Evolutionary conservation across 768 basidiomycete species (phyloP), one percentile per base, ranked within the genome.

Genomic region (Tulasnella sp.): DNA sequence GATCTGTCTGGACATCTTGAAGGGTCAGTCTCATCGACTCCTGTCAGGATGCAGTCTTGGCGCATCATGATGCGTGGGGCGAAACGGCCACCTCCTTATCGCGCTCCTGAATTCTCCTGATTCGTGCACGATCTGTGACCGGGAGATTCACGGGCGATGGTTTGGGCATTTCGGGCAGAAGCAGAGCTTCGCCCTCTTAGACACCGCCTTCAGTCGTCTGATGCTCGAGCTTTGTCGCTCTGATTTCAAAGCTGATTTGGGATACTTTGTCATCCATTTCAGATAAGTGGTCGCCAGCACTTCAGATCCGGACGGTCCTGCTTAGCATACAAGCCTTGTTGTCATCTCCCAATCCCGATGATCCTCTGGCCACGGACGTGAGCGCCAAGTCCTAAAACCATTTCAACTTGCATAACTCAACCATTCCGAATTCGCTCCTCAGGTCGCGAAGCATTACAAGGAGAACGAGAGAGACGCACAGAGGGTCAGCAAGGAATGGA

Each of bases 271-370:
- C n/a, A n/a, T n/a, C n/a, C n/a, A n/a, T 51, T 24, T 19, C 66
- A 92, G 96, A 99, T 73, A 98, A 98, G 77, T 99, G 96, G 96
- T 96, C 92, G 9, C 96, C 96, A 19, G 96, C 96, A 0, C 78
- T 99, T 17, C 96, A 99, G 71, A 99, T 99, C 73, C 85, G 96
- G 65, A 99, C 96, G 1, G 96, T 99, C 52, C 76, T 99, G 59
- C 80, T 99, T 52, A 97, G 94, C 42, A 80, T 99, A 68, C 96
- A 99, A 72, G 96, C 96, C n/a, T 76, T 99, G 48, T 77, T 99
- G 44, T 89, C 86, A 63, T 85, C 96, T 1, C 96, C 96, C 2
- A 99, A 99, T 72, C 96, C 96, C 0, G 92, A 94, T 66, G 92
- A 94, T 68, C 92, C 92, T 3, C 80, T 94, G 25, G 92, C 92